phyloP scores from a whole-genome alignment of 345 rosid genomes.

The Brassica nigra region DNA sequence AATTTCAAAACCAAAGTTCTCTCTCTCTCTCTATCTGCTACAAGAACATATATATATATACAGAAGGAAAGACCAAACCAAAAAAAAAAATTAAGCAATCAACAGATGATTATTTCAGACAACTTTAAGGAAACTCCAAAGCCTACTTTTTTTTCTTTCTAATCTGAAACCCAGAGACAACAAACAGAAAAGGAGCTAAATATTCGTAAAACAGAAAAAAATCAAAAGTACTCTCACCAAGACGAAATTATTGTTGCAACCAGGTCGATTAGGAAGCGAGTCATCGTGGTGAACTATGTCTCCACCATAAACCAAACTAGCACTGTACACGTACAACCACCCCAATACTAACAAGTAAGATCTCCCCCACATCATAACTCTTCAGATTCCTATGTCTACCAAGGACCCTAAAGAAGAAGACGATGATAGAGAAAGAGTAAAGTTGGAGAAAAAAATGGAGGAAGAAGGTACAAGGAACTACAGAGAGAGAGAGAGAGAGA shows the following conservation, averaged over 20 bases:
- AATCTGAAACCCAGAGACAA: conserved; percentile 4
- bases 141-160: not conserved
- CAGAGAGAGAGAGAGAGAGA: conserved; percentile 13
- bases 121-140: not conserved
- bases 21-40: not conserved
- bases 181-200: not conserved
- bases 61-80: not conserved
- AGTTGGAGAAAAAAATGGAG: conserved; percentile 21
- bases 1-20: conserved; percentile 3
- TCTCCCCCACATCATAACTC: conserved; percentile 20
- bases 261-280: conserved; percentile 73
- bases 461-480: conserved; percentile 28
- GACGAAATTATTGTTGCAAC: conserved; percentile 89
- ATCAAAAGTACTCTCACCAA: conserved; percentile 49
- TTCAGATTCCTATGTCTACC: not conserved
- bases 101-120: not conserved
- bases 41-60: not conserved
- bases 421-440: conserved; percentile 10
- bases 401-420: not conserved
- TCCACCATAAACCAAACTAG: conserved; percentile 54
- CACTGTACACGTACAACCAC: conserved; percentile 42
- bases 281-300: conserved; percentile 93
- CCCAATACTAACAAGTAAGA: conserved; percentile 26
- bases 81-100: conserved; percentile 9
- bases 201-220: not conserved